These are phyloP conservation scores for Strobilomyces echinocephalus DNA, from an alignment of 768 basidiomycete species.

Conservation along the genomic window DNA sequence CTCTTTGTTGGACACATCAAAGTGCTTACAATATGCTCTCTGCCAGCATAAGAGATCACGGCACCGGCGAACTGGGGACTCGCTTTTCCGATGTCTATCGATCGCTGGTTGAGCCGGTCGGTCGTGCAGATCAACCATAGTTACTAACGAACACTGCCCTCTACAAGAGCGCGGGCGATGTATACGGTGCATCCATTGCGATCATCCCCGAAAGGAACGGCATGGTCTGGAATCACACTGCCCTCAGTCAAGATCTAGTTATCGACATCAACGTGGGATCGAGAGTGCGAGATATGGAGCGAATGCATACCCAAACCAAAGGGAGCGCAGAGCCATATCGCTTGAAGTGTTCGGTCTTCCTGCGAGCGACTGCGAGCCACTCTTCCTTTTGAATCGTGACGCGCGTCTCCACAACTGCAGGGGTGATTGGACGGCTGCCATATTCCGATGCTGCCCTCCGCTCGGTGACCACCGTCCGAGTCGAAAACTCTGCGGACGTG, in stretches of 20 bases:
- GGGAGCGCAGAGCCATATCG: constrained; percentile 26
- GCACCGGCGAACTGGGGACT: constrained; percentile 30
- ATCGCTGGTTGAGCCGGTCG: not conserved
- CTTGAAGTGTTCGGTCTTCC: constrained; percentile 28
- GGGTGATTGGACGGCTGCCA: constrained; percentile 17
- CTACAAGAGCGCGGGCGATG: constrained; percentile 30
- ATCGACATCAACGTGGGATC: not conserved
- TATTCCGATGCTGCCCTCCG: constrained; percentile 5
- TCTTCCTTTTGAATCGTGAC: constrained; percentile 23
- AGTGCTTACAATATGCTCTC: constrained; percentile 28
- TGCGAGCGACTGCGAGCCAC: constrained; percentile 28
- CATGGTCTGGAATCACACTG: constrained; percentile 29
- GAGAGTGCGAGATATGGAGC: not conserved
- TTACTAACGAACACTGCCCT: constrained; percentile 28
- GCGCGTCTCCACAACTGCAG: constrained; percentile 7
- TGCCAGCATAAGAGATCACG: constrained; percentile 31
- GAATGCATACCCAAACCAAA: constrained; percentile 26
- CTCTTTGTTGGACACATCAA: not conserved
- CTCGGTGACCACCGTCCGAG: constrained; percentile 5
- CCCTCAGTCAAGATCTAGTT: constrained; percentile 28
- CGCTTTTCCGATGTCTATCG: constrained; percentile 33
- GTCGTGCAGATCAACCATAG: not conserved
- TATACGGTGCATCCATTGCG: constrained; percentile 25
- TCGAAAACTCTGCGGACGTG: constrained; percentile 4
- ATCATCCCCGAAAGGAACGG: constrained; percentile 31